Conservation (phyloP, 768 basidiomycete genomes). For the Paxillus involutus region DNA sequence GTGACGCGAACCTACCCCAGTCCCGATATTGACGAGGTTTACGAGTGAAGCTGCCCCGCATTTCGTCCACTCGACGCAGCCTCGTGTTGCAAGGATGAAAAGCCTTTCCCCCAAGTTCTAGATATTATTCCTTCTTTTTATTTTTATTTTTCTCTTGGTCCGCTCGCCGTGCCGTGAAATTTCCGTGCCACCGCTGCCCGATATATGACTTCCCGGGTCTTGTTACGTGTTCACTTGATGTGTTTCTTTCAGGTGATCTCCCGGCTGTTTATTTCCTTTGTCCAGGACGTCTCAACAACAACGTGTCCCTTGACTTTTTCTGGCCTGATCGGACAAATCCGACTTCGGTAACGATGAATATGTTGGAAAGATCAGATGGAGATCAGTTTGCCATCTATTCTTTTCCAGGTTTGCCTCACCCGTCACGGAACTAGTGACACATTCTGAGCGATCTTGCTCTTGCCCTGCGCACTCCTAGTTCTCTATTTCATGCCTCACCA, state of each 20-base stretch:
- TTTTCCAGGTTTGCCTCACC: slow-evolving; percentile 43
- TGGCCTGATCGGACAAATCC: slow-evolving; percentile 27
- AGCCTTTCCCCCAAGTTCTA: neutral
- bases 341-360: slow-evolving; percentile 19
- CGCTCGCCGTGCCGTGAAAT: neutral
- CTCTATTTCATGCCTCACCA: slow-evolving; percentile 49
- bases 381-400: slow-evolving; percentile 34
- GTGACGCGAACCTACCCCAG: slow-evolving; percentile 12
- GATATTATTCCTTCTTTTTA: neutral
- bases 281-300: slow-evolving; percentile 1
- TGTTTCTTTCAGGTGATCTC: slow-evolving; percentile 11
- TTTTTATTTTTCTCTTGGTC: neutral
- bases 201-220: neutral
- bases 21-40: slow-evolving; percentile 3
- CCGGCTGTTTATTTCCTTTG: neutral
- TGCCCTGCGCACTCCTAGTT: slow-evolving; percentile 41
- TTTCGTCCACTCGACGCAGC: neutral
- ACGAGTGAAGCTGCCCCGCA: slow-evolving; percentile 18
- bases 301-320: slow-evolving; percentile 8
- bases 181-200: neutral
- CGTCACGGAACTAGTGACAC: slow-evolving; percentile 51
- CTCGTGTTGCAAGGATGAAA: neutral
- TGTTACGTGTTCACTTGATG: slow-evolving; percentile 9
- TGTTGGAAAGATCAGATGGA: slow-evolving; percentile 25
- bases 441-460: slow-evolving; percentile 39